Base-by-base conservation (phyloP, 2,329 filamentous ascomycete species). In the Ploettnerulaceae sp. region DNA sequence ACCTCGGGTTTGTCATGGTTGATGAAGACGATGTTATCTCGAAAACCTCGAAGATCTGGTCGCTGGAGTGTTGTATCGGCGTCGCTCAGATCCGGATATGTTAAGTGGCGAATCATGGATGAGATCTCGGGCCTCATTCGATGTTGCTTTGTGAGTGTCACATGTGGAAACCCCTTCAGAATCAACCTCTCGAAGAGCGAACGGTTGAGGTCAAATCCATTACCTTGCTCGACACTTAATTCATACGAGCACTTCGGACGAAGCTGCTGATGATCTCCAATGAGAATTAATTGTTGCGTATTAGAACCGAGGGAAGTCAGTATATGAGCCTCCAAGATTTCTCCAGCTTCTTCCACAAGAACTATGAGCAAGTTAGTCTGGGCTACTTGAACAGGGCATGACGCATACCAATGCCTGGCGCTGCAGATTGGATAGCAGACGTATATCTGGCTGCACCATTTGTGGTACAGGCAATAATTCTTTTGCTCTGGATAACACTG, bases 221-320 rank as follows among this genome's bases (percentile, higher is more conserved):
- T 70, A 0, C 80, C 81, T 17, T 77, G 75, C 52, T 87, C 83
- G 0, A 82, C 72, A 0, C 71, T 78, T 0, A 89, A 62, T 0
- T 61, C 64, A 53, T 80, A 86, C 42, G 75, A 81, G 44, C 78
- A 70, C 55, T 87, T 86, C 0, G 84, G 85, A 0, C 83, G 76
- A 0, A 89, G 71, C 52, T 89, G 85, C 45, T 83, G 76, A 59
- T 89, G 84, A 44, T 89, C 85, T 0, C 85, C 85, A 8, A 89
- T 88, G 2, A 86, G 62, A 0, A 88, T 73, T 1, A 87, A 60
- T 29, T 88, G 81, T 49, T 84, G 74, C 0, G 76, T 76, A 0
- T 71, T 63, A 0, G 72, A 61, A 0, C 70, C 68, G 46, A 88
- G 56, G 0, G 84, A 75, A 0, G 83, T 76, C 0, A 88, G 62